Percentiles rank a stretch among this genome's conserved stretches.
Conservation (phyloP, 1,139 yeast species). For the Lodderomyces beijingensis region DNA sequence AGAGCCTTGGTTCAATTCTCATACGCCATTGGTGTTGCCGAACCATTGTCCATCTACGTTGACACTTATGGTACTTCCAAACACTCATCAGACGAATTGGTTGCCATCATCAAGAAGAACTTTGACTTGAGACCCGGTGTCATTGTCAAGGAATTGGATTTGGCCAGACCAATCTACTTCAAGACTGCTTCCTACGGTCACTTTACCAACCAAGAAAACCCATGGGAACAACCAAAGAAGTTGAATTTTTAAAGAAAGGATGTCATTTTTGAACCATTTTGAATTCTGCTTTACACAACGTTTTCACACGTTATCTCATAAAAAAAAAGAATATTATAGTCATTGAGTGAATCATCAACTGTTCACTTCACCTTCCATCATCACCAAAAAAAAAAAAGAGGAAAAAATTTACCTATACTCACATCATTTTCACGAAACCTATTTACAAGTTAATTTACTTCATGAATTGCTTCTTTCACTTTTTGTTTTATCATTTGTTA, state of each 20-base stretch:
- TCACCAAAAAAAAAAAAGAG: not conserved
- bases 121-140: conserved; percentile 99
- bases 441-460: not conserved
- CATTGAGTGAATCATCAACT: conserved; percentile 2
- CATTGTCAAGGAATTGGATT: conserved; percentile 90
- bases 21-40: conserved; percentile 99
- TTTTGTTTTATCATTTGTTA: not conserved
- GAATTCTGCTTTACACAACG: too few relatives aligned
- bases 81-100: conserved; percentile 83
- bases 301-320: too few relatives aligned
- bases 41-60: conserved; percentile 95
- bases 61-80: conserved; percentile 98
- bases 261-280: too few relatives aligned
- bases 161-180: conserved; percentile 98
- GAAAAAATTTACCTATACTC: not conserved
- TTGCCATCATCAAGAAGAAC: conserved; percentile 84
- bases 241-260: conserved; percentile 55
- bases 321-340: not conserved
- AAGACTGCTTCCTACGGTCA: conserved; percentile 99
- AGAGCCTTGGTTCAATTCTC: conserved; percentile 98
- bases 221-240: conserved; percentile 66
- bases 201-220: conserved; percentile 89
- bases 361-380: not conserved
- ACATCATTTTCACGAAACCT: conserved; percentile 1
- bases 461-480: not conserved